Percentiles rank a stretch among this genome's conserved stretches.
Conservation (phyloP, 208 protist species). For the Porcisia hertigi region DNA sequence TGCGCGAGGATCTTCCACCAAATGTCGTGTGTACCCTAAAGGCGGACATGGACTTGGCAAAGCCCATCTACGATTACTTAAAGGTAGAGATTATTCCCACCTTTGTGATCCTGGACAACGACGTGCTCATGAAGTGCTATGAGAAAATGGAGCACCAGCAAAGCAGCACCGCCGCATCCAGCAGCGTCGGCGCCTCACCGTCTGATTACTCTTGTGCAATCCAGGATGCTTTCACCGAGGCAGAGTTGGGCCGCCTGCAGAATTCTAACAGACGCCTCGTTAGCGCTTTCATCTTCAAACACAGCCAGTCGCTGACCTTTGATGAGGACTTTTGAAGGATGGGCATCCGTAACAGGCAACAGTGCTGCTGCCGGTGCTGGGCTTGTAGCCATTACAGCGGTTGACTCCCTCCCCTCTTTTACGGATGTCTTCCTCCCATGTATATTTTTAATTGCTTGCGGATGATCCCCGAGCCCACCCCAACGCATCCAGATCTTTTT, state of each 20-base stretch:
- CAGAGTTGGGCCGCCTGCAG: slow-evolving; percentile 68
- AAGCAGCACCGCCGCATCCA: not conserved
- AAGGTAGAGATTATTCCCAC: slow-evolving; percentile 77
- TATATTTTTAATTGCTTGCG: not conserved
- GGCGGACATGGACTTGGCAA: slow-evolving; percentile 82
- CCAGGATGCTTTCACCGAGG: slow-evolving; percentile 36
- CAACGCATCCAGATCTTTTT: not conserved
- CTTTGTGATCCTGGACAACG: slow-evolving; percentile 80
- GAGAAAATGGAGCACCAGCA: slow-evolving; percentile 24
- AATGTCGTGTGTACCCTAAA: slow-evolving; percentile 58
- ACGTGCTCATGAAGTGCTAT: slow-evolving; percentile 39
- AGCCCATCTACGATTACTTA: slow-evolving; percentile 72
- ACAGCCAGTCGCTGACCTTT: slow-evolving; percentile 57
- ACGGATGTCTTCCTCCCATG: not conserved
- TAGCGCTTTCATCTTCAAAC: slow-evolving; percentile 69
- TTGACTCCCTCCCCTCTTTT: not conserved
- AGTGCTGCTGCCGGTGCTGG: slow-evolving; percentile 1
- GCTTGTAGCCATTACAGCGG: not conserved
- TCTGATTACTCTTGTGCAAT: slow-evolving; percentile 19
- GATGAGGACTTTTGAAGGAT: slow-evolving; percentile 75
- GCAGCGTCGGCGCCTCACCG: slow-evolving; percentile 5
- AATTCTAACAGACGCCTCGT: slow-evolving; percentile 66
- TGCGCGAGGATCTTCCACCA: slow-evolving; percentile 40
- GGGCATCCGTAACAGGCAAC: not conserved
- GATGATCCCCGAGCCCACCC: not conserved